phyloP scores from a whole-genome alignment of 768 basidiomycete genomes.

The Leucocoprinus sp. region DNA sequence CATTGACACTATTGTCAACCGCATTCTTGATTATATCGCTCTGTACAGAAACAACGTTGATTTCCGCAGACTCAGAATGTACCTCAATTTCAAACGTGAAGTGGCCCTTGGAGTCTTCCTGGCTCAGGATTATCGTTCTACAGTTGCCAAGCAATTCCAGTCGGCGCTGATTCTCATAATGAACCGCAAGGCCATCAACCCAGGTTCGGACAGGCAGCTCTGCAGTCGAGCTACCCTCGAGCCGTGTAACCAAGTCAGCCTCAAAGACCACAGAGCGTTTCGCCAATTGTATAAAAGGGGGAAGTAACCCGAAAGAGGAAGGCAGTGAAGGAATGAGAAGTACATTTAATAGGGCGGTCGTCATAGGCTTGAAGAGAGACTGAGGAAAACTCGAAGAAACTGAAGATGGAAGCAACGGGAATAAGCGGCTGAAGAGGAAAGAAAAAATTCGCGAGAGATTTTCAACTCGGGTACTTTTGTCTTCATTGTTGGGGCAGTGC shows the following conservation, averaged over 20 bases:
- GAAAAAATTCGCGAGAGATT: slow-evolving; percentile 49
- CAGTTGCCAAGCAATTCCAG: slow-evolving; percentile 56
- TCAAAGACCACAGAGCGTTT: slow-evolving; percentile 62
- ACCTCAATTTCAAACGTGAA: slow-evolving; percentile 35
- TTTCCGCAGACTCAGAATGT: slow-evolving; percentile 21
- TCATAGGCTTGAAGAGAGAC: slow-evolving; percentile 53
- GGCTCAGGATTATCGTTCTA: slow-evolving; percentile 43
- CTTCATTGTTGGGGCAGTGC: slow-evolving; percentile 34
- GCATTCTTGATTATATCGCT: slow-evolving; percentile 16
- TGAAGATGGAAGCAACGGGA: slow-evolving; percentile 44
- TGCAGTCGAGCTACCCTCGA: slow-evolving; percentile 39
- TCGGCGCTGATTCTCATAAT: slow-evolving; percentile 76
- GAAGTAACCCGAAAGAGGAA: slow-evolving; percentile 48
- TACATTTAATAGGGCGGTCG: slow-evolving; percentile 51
- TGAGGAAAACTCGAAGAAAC: slow-evolving; percentile 41
- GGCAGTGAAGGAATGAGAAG: slow-evolving; percentile 69
- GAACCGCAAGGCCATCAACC: slow-evolving; percentile 56
- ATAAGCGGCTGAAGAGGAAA: slow-evolving; percentile 55
- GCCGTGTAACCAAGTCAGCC: slow-evolving; percentile 36
- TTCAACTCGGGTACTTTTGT: slow-evolving; percentile 35
- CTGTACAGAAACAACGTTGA: slow-evolving; percentile 24
- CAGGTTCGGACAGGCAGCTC: slow-evolving; percentile 58
- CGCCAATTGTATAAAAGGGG: slow-evolving; percentile 52
- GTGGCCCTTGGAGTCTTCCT: slow-evolving; percentile 27
- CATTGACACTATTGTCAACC: slow-evolving; percentile 31